A percentile compares a stretch with the other conserved stretches of the same genome.
Evolutionary conservation across 495 filamentous ascomycete species (phyloP).

Genomic region (Cercophora sp.): DNA sequence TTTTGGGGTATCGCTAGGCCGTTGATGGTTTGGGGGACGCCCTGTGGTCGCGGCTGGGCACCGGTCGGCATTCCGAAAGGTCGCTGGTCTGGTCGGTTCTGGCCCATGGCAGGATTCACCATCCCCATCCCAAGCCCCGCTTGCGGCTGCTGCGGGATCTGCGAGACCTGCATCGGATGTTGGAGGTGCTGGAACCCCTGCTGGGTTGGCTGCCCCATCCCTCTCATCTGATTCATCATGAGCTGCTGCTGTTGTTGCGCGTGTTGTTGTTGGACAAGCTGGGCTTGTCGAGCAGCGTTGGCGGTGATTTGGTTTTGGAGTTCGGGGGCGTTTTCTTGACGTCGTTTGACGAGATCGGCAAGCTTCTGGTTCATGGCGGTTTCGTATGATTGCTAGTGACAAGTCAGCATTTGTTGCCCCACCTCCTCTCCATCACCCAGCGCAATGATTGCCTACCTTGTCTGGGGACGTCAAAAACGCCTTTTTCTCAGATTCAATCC

Average conservation of each 20-base stretch:
- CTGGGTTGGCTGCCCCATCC: conserved; percentile 38
- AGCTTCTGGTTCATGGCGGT: conserved; percentile 25
- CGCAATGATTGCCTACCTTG: conserved; percentile 32
- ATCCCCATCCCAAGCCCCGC: conserved; percentile 30
- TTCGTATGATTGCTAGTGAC: conserved; percentile 38
- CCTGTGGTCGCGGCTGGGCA: too few species aligned
- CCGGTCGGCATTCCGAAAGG: neutral
- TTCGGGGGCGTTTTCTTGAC: conserved; percentile 37
- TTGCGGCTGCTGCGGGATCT: conserved; percentile 38
- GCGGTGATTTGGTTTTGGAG: conserved; percentile 40
- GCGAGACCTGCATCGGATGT: conserved; percentile 47
- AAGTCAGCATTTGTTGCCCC: too few species aligned
- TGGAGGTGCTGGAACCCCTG: conserved; percentile 45
- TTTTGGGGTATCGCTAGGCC: too few species aligned
- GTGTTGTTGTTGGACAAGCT: conserved; percentile 19
- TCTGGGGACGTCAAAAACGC: conserved; percentile 37
- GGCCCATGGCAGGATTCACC: conserved; percentile 30
- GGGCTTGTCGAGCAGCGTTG: conserved; percentile 31
- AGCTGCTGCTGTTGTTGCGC: conserved; percentile 33
- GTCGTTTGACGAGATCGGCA: conserved; percentile 35
- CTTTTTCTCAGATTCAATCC: conserved; percentile 39
- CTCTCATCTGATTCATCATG: conserved; percentile 48
- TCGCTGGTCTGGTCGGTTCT: conserved; percentile 8
- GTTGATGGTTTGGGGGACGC: too few species aligned
- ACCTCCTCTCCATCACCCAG: conserved; percentile 17